These are phyloP conservation scores for Aureobasidium sp. DNA, from an alignment of 2,329 filamentous ascomycete genomes.

Conservation along the genomic window DNA sequence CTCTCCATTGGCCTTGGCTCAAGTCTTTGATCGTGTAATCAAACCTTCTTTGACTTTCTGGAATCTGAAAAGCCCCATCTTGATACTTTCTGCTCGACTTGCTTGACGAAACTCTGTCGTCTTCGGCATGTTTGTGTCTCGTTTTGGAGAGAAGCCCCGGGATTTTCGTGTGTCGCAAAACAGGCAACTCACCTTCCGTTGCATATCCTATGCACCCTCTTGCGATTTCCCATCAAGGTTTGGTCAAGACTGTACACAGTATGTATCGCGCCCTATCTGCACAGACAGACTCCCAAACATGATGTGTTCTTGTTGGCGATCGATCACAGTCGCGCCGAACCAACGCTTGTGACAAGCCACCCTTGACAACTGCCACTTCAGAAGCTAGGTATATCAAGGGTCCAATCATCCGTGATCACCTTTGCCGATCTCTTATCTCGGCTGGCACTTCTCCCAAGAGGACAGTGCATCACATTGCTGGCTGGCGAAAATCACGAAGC, in stretches of 20 bases:
- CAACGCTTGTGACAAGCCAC: background rate
- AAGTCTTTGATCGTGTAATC: conserved; percentile 2
- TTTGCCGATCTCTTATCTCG: background rate
- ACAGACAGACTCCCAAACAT: background rate
- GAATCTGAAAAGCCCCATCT: background rate
- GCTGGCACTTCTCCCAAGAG: background rate
- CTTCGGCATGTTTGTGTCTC: background rate
- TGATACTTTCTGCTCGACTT: background rate
- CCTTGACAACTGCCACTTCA: background rate
- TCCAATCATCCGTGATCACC: background rate
- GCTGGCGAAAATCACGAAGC: no score
- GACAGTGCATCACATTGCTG: no score
- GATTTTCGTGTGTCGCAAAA: background rate
- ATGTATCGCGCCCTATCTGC: background rate
- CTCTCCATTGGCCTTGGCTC: background rate
- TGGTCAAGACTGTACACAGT: background rate
- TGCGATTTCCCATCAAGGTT: background rate
- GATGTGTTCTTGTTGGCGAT: background rate
- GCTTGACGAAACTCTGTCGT: background rate
- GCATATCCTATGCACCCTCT: no score
- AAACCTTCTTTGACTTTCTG: conserved; percentile 9
- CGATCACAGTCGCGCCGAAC: background rate
- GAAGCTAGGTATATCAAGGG: background rate
- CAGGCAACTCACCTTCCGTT: no score
- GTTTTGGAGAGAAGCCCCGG: background rate